Base-by-base conservation (phyloP, 306 rosid species). In the Adenanthera pavonina region DNA sequence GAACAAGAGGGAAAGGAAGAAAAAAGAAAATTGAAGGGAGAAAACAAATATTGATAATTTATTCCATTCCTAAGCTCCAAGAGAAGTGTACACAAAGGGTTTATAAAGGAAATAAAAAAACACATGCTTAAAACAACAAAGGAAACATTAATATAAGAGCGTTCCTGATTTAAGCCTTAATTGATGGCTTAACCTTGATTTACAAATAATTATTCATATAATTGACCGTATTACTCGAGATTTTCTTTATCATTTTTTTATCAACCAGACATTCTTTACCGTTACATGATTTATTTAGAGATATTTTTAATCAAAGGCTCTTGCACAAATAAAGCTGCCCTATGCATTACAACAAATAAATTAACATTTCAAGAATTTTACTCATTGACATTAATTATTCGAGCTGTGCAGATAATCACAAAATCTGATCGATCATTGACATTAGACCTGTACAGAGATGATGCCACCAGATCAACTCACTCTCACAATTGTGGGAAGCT, bases 401-500 rank as follows among this genome's bases (percentile, higher is more conserved):
- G 3, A 79, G 46, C 62, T 75, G 48, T 90, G 91, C 99, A 96
- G 99, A 89, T 96, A 89, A 85, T 96, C 82, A 86, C 90, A 66
- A 91, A 84, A 89, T 57, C 93, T 78, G 88, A 86, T 83, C 85
- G 87, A 79, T 91, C 90, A 64, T 81, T 93, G 90, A 81, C 89
- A 19, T 73, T 91, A 80, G 94, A 93, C 88, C 91, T 96, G 81
- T 67, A 77, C 78, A 87, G 72, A 88, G 93, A 92, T 79, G 96
- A 85, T 62, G 76, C 90, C 51, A 65, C 44, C 72, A 86, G 93
- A 89, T 62, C 92, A 69, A 81, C 71, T 82, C 87, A 44, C 87
- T 77, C 88, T 60, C 87, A 76, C 64, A 81, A 87, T 71, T 52
- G 59, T 80, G 99, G 98, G 84, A 92, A 90, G 81, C 90, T 96